These are phyloP conservation scores for Aspergillus tanneri DNA, from an alignment of 2,329 filamentous ascomycete genomes.

Conservation along the genomic window DNA sequence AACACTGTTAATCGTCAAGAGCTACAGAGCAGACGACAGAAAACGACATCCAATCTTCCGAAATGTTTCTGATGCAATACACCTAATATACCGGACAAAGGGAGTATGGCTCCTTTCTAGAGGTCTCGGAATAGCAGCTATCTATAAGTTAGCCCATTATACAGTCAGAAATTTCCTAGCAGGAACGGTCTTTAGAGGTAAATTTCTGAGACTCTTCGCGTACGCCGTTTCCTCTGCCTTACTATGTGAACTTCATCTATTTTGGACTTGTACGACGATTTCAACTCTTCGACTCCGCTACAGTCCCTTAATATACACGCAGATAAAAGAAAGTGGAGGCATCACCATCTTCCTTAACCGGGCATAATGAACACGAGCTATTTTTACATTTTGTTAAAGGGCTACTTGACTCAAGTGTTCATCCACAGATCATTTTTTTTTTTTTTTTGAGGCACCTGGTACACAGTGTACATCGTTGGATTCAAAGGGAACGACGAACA, in stretches of 20 bases:
- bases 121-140: neutral
- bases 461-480: too few relatives aligned
- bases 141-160: neutral
- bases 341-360: too few relatives aligned
- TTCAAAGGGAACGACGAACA: too few relatives aligned
- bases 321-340: neutral
- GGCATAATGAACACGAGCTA: too few relatives aligned
- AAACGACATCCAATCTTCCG: neutral
- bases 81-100: neutral
- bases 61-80: neutral
- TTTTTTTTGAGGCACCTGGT: too few relatives aligned
- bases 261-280: neutral
- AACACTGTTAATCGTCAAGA: neutral
- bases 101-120: neutral
- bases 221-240: neutral
- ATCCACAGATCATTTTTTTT: too few relatives aligned
- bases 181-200: neutral
- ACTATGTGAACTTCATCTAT: neutral
- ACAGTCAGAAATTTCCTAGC: neutral
- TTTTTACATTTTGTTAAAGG: too few relatives aligned
- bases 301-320: neutral
- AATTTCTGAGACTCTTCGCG: neutral
- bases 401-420: too few relatives aligned
- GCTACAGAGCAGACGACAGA: neutral
- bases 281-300: neutral